Evolutionary conservation across 129 eudicot genomes (phyloP).

Genomic region (Helianthus annuus): HanXRQr2.0-SUNRISE NC_035447.2:75743005-75743504

Average conservation of each 20-base stretch:
- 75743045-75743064: conserved; percentile 32
- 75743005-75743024: too few relatives aligned
- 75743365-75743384: too few relatives aligned
- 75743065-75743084: conserved; percentile 45
- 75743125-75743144: background rate
- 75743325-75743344: conserved; percentile 64
- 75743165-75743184: background rate
- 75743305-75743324: background rate
- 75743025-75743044: conserved; percentile 31
- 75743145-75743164: background rate
- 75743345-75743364: conserved; percentile 89
- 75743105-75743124: conserved; percentile 56
- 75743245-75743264: conserved; percentile 58
- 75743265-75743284: background rate
- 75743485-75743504: too few relatives aligned
- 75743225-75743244: conserved; percentile 89
- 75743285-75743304: background rate
- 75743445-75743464: too few relatives aligned
- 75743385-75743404: too few relatives aligned
- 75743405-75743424: too few relatives aligned
- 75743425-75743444: too few relatives aligned
- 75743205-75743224: conserved; percentile 97
- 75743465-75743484: too few relatives aligned
- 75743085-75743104: conserved; percentile 65
- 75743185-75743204: background rate